Evolutionary conservation across 306 rosid genomes (phyloP).

Genomic region (Rosa lucieae): DNA sequence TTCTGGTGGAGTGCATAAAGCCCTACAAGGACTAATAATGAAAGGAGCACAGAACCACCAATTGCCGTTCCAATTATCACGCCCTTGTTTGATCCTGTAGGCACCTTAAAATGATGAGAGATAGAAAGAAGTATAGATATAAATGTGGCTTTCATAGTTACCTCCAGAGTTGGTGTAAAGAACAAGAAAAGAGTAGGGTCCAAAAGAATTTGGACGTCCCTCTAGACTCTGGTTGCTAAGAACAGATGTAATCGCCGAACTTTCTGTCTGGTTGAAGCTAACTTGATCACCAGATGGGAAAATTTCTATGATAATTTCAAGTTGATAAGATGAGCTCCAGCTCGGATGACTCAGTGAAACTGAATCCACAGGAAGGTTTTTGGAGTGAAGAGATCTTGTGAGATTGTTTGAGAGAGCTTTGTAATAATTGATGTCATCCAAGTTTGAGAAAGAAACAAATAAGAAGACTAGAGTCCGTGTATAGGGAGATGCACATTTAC

Average conservation of each 20-base stretch:
- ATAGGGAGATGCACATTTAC: slow-evolving; percentile 69
- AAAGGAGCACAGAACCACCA: slow-evolving; percentile 52
- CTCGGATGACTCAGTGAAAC: slow-evolving; percentile 43
- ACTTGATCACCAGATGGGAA: slow-evolving; percentile 47
- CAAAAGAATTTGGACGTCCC: slow-evolving; percentile 33
- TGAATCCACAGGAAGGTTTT: slow-evolving; percentile 46
- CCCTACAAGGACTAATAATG: slow-evolving; percentile 43
- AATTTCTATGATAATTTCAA: slow-evolving; percentile 36
- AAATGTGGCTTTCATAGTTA: slow-evolving; percentile 5
- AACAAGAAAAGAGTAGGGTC: slow-evolving; percentile 48
- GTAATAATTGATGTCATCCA: slow-evolving; percentile 32
- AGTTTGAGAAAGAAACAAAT: slow-evolving; percentile 56
- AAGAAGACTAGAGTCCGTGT: slow-evolving; percentile 50
- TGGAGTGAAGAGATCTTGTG: slow-evolving; percentile 24
- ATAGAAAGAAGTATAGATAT: not conserved
- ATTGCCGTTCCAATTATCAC: slow-evolving; percentile 57
- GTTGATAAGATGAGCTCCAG: slow-evolving; percentile 26
- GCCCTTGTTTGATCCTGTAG: slow-evolving; percentile 30
- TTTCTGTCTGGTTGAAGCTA: slow-evolving; percentile 44
- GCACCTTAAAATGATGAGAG: slow-evolving; percentile 14
- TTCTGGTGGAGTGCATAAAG: slow-evolving; percentile 53
- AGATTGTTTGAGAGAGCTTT: slow-evolving; percentile 1
- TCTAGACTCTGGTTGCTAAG: slow-evolving; percentile 50
- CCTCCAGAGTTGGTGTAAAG: slow-evolving; percentile 31
- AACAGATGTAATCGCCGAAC: slow-evolving; percentile 36